These are phyloP conservation scores for Lizanozyma gosingica DNA, from an alignment of 1,139 yeast species.

Conservation along the genomic window DNA sequence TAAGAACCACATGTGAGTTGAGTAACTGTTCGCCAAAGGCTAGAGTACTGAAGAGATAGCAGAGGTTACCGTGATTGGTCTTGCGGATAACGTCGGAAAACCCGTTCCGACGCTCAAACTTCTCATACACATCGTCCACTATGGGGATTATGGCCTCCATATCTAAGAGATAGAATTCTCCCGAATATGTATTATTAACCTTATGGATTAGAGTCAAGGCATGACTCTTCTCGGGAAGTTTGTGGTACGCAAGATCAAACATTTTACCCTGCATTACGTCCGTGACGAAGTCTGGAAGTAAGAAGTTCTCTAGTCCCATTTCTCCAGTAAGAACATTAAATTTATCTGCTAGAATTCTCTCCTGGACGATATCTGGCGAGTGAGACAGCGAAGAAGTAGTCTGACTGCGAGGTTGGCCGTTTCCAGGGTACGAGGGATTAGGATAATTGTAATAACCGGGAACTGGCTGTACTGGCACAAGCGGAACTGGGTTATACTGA, in stretches of 20 bases:
- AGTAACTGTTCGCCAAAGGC: slow-evolving; percentile 32
- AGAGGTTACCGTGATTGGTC: slow-evolving; percentile 9
- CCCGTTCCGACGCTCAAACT: slow-evolving; percentile 14
- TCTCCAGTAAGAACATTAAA: background rate
- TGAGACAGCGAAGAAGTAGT: background rate
- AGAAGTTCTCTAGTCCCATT: slow-evolving; percentile 11
- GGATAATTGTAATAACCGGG: background rate
- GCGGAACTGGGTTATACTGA: background rate
- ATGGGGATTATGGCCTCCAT: slow-evolving; percentile 11
- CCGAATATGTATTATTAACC: slow-evolving; percentile 26
- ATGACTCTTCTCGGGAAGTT: slow-evolving; percentile 23
- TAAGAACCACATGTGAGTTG: slow-evolving; percentile 7
- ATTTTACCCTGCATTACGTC: slow-evolving; percentile 19
- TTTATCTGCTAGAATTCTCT: slow-evolving; percentile 3
- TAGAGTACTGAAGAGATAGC: slow-evolving; percentile 24
- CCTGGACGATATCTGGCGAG: background rate
- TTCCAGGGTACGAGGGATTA: background rate
- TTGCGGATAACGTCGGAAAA: slow-evolving; percentile 4
- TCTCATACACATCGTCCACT: slow-evolving; percentile 19
- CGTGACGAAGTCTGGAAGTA: slow-evolving; percentile 19
- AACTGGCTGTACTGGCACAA: too few relatives aligned
- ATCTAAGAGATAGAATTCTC: slow-evolving; percentile 34
- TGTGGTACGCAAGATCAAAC: slow-evolving; percentile 11
- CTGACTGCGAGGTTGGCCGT: background rate
- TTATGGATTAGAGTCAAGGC: slow-evolving; percentile 20